Percentiles rank a stretch among this genome's conserved stretches.
Evolutionary conservation across 176 grass and related monocot species (phyloP).

Genomic region (Alopecurus myosuroides): DNA sequence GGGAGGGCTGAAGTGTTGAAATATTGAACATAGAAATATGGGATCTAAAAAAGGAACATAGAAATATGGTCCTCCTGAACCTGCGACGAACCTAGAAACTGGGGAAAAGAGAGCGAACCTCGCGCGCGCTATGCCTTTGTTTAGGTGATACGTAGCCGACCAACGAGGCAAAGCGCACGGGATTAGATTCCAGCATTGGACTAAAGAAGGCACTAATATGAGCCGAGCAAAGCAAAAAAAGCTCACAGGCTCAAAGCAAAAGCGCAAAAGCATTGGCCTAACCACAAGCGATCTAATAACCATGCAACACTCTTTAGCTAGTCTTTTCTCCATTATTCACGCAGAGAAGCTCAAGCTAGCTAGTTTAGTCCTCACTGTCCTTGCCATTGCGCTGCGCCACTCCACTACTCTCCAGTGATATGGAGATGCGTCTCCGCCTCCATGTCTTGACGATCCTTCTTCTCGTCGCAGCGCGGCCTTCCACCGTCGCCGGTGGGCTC

Average conservation of each 20-base stretch:
- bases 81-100: not conserved
- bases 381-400: not conserved
- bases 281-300: not conserved
- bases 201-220: slow-evolving; percentile 16
- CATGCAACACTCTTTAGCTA: not conserved
- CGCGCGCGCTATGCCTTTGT: slow-evolving; percentile 8
- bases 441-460: slow-evolving; percentile 4
- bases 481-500: slow-evolving; percentile 12
- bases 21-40: no score
- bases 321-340: not conserved
- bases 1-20: no score
- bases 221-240: slow-evolving; percentile 34
- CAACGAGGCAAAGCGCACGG: not conserved
- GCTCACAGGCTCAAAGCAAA: slow-evolving; percentile 28
- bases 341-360: not conserved
- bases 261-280: not conserved
- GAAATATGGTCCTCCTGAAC: no score
- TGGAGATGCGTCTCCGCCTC: slow-evolving; percentile 29
- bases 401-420: not conserved
- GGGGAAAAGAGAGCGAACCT: not conserved
- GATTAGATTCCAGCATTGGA: slow-evolving; percentile 12
- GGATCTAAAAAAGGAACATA: no score
- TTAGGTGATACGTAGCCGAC: slow-evolving; percentile 5
- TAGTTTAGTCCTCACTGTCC: not conserved
- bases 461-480: not conserved